These are phyloP conservation scores for Geranium rotundifolium DNA, from an alignment of 345 rosid genomes.

Conservation along the genomic window DNA sequence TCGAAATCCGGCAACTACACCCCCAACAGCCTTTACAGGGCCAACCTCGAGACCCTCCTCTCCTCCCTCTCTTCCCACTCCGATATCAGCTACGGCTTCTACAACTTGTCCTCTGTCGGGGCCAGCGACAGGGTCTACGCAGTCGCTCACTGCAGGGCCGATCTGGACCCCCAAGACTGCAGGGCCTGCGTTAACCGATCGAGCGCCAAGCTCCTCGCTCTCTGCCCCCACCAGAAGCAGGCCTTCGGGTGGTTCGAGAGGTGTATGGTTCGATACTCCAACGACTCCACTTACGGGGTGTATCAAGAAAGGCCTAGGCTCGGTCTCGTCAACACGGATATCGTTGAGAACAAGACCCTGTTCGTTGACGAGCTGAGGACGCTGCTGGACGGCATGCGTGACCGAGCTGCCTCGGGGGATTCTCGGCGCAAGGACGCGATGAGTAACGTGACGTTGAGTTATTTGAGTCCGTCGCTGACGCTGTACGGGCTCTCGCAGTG, in stretches of 20 bases:
- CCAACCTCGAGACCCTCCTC: constrained; percentile 31
- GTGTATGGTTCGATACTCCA: constrained; percentile 10
- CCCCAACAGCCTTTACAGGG: constrained; percentile 23
- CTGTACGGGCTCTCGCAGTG: constrained; percentile 9
- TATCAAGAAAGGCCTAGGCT: neutral
- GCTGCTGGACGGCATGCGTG: neutral
- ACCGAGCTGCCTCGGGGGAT: neutral
- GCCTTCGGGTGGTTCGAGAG: neutral
- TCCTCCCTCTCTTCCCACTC: constrained; percentile 22
- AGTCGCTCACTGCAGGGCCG: constrained; percentile 30
- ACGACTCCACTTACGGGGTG: neutral
- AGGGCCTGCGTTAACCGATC: neutral
- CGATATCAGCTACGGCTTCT: constrained; percentile 18
- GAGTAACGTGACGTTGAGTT: neutral
- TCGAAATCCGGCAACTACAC: constrained; percentile 17
- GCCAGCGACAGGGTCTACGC: constrained; percentile 16
- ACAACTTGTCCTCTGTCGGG: constrained; percentile 30
- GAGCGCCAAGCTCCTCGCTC: neutral
- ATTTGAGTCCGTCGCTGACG: neutral
- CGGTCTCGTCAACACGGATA: neutral
- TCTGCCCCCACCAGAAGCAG: neutral
- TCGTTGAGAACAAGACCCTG: neutral
- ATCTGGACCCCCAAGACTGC: neutral
- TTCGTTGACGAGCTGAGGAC: neutral
- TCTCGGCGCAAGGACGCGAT: constrained; percentile 3